Base-by-base conservation (phyloP, 1,284 basidiomycete species). In the Apiotrichum gracile region DNA sequence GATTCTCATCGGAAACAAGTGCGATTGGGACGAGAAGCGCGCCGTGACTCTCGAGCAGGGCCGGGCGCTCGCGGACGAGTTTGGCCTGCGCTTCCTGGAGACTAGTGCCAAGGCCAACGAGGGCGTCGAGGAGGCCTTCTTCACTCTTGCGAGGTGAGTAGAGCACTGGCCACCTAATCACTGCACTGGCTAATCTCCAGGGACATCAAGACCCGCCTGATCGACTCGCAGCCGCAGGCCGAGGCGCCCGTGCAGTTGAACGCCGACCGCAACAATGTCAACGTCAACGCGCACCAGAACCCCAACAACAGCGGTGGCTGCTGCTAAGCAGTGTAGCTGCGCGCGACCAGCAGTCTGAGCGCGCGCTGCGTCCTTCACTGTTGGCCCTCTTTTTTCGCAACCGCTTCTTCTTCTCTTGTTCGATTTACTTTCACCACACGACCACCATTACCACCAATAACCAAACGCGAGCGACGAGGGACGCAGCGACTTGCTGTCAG, bases 1-100 rank as follows among this genome's bases (percentile, higher is more conserved):
- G 84, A 91, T 98, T 60, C 85, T 98, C 52, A 89, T 98, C 60
- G 96, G 96, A 48, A 98, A 98, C 81, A 99, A 99, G 78, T 96
- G 88, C 55, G 96, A 99, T 76, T 97, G 93, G 92, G 85, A 86
- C 52, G 94, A 97, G 77, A 97, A 97, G 80, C 86, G 89, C 63
- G 88, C 85, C 22, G 88, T 99, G 51, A 86, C 89, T 2, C 57
- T 82, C 75, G 45, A 84, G 81, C 56, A 93, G 77, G 65, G 83
- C 78, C 38, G 82, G 74, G 52, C 90, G 77, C 72, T 92, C 83
- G 75, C 92, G 83, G 54, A 85, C 79, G 56, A 93, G 77, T 47
- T 98, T 45, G 93, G 91, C 27, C 82, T 99, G 74, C 85, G 85
- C 69, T 98, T 97, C 76, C 88, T 98, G 82, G 96, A 98, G 80